Evolutionary conservation across 306 rosid genomes (phyloP), one percentile per base, ranked within the genome.

Genomic region (Glycyrrhiza uralensis): DNA sequence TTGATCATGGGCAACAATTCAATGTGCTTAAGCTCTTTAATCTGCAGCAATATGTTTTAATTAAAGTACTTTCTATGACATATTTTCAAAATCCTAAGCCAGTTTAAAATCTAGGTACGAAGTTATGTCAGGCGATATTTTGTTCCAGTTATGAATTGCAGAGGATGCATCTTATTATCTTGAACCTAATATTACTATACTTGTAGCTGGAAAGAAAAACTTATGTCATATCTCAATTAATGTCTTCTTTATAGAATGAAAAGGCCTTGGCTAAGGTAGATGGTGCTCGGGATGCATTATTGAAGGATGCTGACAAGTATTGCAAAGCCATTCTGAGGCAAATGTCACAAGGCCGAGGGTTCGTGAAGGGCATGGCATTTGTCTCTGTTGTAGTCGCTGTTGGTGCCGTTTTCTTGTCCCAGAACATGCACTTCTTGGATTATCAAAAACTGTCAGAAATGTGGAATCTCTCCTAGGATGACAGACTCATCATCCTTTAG

Each of bases 241-340:
- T 35, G 51, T 76, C 42, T 66, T 23, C 38, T 57, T 68, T 6
- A 18, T 47, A 84, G 87, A 84, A 84, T 74, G 85, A 63, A 1
- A 77, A 69, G 56, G 83, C 64, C 14, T 74, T 77, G 69, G 69
- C 58, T 10, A 50, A 77, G 46, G 79, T 14, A 32, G 83, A 73
- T 5, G 60, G 69, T 20, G 30, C 73, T 14, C 32, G n/a, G 51
- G 57, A 55, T 47, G 75, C 72, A 55, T 64, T 52, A 57, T 38
- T 84, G 64, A 80, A 69, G 80, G 82, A 80, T 12, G 85, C 87
- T 14, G 70, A 80, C 83, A 74, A 80, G 65, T 54, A 69, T 56
- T 84, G 83, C 78, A 80, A 77, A 72, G 45, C 44, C 20, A 63
- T 80, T 23, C 63, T 77, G 49, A 55, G 76, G 41, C 82, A 44